Evolutionary conservation across 2,329 filamentous ascomycete genomes (phyloP).

Genomic region (Calonectria crousiana): DNA sequence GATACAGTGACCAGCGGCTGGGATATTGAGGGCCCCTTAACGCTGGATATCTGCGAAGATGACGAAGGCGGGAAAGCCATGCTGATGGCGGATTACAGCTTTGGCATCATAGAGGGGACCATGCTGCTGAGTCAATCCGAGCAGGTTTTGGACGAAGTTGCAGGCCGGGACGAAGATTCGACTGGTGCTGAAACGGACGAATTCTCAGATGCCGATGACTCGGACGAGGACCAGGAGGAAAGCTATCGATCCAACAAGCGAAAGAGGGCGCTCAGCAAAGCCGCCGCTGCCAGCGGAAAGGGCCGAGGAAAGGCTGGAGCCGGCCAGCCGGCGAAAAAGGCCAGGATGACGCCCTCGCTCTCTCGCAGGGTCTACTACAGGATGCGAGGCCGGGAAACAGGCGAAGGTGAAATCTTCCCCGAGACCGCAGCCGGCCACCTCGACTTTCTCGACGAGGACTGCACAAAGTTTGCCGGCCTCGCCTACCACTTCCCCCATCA

Average conservation of each 20-base stretch:
- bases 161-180: not conserved
- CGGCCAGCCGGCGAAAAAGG: not conserved
- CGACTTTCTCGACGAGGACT: conserved; percentile 18
- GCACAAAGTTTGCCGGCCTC: conserved; percentile 13
- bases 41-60: conserved; percentile 8
- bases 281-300: not conserved
- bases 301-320: not conserved
- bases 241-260: not conserved
- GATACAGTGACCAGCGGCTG: conserved; percentile 8
- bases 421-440: conserved; percentile 13
- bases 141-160: conserved; percentile 5
- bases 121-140: conserved; percentile 21
- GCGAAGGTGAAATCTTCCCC: conserved; percentile 11
- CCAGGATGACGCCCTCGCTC: not conserved
- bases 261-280: not conserved
- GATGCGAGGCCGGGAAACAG: conserved; percentile 20
- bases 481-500: conserved; percentile 6
- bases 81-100: conserved; percentile 2
- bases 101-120: conserved; percentile 20
- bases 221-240: not conserved
- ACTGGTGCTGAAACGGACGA: not conserved
- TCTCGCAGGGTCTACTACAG: conserved; percentile 24
- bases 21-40: not conserved
- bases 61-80: not conserved
- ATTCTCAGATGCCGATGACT: not conserved